A percentile compares a stretch with the other conserved stretches of the same genome.
Conservation (phyloP, 371 early-diverging fungal species). For the Gilbertella persicaria region DNA sequence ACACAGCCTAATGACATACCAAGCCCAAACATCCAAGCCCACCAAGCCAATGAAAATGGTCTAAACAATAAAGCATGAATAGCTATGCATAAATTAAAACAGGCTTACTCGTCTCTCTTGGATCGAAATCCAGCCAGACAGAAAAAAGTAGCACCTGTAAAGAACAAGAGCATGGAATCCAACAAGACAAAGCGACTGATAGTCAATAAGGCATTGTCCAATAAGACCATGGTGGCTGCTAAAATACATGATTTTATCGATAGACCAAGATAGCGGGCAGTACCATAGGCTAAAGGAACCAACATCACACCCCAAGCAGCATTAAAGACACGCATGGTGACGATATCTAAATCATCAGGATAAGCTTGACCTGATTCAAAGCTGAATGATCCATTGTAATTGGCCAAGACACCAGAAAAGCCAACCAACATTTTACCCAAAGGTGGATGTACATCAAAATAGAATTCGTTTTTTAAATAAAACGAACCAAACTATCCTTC, state of each 20-base stretch:
- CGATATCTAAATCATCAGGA: slow-evolving; percentile 85
- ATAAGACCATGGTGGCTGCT: slow-evolving; percentile 75
- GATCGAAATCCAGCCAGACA: slow-evolving; percentile 73
- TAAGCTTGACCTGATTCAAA: slow-evolving; percentile 90
- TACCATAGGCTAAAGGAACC: slow-evolving; percentile 93
- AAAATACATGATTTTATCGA: slow-evolving; percentile 65
- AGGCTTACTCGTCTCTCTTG: slow-evolving; percentile 56
- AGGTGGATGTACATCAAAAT: slow-evolving; percentile 99
- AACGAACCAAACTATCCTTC: slow-evolving; percentile 89
- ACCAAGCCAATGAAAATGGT: slow-evolving; percentile 86
- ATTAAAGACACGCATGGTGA: slow-evolving; percentile 89
- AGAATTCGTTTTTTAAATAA: slow-evolving; percentile 90
- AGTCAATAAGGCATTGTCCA: slow-evolving; percentile 82
- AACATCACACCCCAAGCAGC: slow-evolving; percentile 91
- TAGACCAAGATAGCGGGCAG: slow-evolving; percentile 76
- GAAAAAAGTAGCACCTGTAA: slow-evolving; percentile 82
- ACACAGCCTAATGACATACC: slow-evolving; percentile 94
- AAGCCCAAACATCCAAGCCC: slow-evolving; percentile 81
- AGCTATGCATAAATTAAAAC: too few relatives aligned
- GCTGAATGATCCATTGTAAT: slow-evolving; percentile 88
- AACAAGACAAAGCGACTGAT: slow-evolving; percentile 98
- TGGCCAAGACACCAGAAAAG: slow-evolving; percentile 84
- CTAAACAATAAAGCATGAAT: slow-evolving; percentile 29
- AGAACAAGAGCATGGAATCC: slow-evolving; percentile 96
- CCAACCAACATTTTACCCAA: slow-evolving; percentile 99